Base-by-base conservation (phyloP, 805 yeast species). In the Kluyveromyces starmeri region DNA sequence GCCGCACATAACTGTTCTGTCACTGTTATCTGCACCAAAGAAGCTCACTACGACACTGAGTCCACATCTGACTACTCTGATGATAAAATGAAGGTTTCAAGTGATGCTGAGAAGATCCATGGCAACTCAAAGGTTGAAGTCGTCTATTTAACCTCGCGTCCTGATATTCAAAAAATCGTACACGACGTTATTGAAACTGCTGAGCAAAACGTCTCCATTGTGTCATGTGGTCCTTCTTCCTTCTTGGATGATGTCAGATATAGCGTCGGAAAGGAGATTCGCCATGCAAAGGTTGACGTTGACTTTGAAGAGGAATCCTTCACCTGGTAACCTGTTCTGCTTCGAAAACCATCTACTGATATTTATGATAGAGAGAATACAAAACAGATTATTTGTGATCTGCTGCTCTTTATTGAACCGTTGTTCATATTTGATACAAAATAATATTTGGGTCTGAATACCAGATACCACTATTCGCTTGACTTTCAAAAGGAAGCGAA, bases 141-240 rank as follows among this genome's bases (percentile, higher is more conserved):
- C 50, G 7, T 19, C 4, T 12, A 15, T 6, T 43, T 57, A 26
- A 52, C 56, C n/a, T 61, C 61, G 4, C 61, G 81, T 44, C 83
- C 84, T 1, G 48, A 61, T 33, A 39, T 76, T 27, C 55, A 55
- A 1, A 46, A 48, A 3, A 38, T 73, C 3, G 61, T 76, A 0
- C 37, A 43, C 3, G 38, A 55, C 1, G 68, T 63, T 29, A 50
- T 69, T 5, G 21, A 34, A 11, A 14, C 20, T 4, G 46, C 62
- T n/a, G 34, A 55, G 1, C 70, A 75, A 0, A 59, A 77, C 3
- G 50, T 68, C n/a, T 71, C 71, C 0, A 65, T 79, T 27, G 59
- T 77, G 25, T 61, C 72, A 11, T 79, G 86, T 60, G 86, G 85
- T 5, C 81, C 78, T 31, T 68, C 73, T 21, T 35, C 53, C 4